phyloP scores from a whole-genome alignment of 2,329 filamentous ascomycete genomes.

The Eutypella sp. region DNA sequence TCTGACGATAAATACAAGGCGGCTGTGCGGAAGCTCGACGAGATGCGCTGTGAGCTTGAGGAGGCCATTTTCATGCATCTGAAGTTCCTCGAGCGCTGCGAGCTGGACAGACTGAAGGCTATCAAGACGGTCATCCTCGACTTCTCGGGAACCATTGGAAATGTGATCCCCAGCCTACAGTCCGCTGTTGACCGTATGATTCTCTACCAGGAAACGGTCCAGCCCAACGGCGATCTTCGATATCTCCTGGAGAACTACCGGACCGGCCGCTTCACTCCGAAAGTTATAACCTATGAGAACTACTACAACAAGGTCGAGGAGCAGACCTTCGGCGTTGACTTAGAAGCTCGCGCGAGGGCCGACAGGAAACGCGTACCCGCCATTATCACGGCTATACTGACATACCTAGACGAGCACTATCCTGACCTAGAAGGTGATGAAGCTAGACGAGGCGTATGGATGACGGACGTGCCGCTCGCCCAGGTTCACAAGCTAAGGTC shows the following conservation, averaged over 20 bases:
- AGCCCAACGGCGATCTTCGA: conserved; percentile 81
- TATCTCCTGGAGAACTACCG: conserved; percentile 97
- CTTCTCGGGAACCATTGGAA: conserved; percentile 95
- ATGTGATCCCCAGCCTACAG: conserved; percentile 93
- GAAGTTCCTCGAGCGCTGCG: conserved; percentile 94
- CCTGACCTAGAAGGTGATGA: conserved; percentile 96
- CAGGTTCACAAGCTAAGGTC: conserved; percentile 81
- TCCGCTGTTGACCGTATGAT: conserved; percentile 98
- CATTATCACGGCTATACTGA: conserved; percentile 87
- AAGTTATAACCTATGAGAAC: conserved; percentile 91
- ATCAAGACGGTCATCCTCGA: conserved; percentile 98
- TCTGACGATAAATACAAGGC: conserved; percentile 92
- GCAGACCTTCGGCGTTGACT: conserved; percentile 94
- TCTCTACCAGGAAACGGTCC: conserved; percentile 98
- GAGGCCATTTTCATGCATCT: conserved; percentile 90
- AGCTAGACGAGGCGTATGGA: conserved; percentile 86
- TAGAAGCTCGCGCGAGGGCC: conserved; percentile 88
- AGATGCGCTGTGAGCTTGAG: conserved; percentile 89
- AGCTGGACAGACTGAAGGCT: conserved; percentile 91
- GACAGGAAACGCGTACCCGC: conserved; percentile 94
- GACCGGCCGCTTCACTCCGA: conserved; percentile 87
- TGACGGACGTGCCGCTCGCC: conserved; percentile 81
- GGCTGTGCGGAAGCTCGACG: conserved; percentile 79
- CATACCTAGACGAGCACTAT: conserved; percentile 93
- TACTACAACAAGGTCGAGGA: conserved; percentile 99